phyloP scores from a whole-genome alignment of 345 rosid genomes.

The Chamaenerion angustifolium region DNA sequence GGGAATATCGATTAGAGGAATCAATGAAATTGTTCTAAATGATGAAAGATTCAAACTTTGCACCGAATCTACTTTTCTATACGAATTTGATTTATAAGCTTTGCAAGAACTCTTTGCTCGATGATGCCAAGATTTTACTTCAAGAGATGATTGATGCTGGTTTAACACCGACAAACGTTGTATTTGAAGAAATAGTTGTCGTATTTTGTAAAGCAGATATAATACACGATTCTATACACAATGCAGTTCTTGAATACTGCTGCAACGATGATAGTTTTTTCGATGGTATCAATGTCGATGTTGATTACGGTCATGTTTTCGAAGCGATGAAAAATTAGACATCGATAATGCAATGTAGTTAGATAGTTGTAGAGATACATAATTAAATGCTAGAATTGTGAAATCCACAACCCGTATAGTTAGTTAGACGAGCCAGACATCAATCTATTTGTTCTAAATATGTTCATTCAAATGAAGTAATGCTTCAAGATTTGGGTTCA shows the following conservation, averaged over 20 bases:
- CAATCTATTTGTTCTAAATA: too few relatives aligned
- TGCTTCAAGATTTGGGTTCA: too few relatives aligned
- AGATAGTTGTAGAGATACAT: too few relatives aligned
- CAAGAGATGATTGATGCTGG: conserved; percentile 24
- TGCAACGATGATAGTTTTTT: conserved; percentile 22
- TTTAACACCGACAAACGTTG: conserved; percentile 11
- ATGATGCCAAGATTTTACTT: conserved; percentile 23
- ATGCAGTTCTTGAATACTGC: conserved; percentile 34
- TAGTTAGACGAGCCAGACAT: too few relatives aligned
- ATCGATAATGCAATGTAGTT: too few relatives aligned
- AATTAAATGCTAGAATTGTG: too few relatives aligned
- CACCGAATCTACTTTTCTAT: conserved; percentile 18
- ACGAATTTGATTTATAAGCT: conserved; percentile 19
- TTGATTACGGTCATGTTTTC: too few relatives aligned
- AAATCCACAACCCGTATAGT: too few relatives aligned
- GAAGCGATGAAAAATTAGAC: too few relatives aligned
- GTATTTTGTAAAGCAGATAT: conserved; percentile 23
- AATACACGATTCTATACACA: conserved; percentile 20
- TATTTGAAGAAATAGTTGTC: conserved; percentile 23
- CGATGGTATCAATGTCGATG: too few relatives aligned
- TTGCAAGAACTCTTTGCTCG: conserved; percentile 26
- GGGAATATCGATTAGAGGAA: conserved; percentile 22
- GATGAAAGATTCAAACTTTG: conserved; percentile 25
- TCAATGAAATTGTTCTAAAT: conserved; percentile 22
- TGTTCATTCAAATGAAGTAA: too few relatives aligned